Evolutionary conservation across 805 yeast genomes (phyloP), one percentile per base, ranked within the genome.

Genomic region (Saccharomycopsis amapae): DNA sequence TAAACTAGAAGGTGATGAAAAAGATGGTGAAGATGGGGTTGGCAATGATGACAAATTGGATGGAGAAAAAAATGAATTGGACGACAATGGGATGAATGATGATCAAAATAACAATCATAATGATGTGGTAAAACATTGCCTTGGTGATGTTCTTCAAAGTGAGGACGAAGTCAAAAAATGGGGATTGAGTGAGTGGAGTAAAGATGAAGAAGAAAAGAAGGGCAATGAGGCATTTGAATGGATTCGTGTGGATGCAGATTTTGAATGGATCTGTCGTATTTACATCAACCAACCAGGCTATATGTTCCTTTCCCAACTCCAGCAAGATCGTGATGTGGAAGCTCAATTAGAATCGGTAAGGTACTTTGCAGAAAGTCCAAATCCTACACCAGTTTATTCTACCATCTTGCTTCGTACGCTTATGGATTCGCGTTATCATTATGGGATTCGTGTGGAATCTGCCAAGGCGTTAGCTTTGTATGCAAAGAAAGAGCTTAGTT

Each of bases 161-260:
- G 72, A 76, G 1, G 60, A 66, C 5, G 96, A 89, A 5, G 66
- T 81, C 41, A 64, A 63, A 9, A 73, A 74, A 28, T 90, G 97
- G 97, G 69, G 71, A 13, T 67, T 87, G 9, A 69, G 75, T 1
- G 95, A 86, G 36, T 79, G 85, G 76, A 67, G 74, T 12, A 72
- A 72, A 39, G 81, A 79, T 25, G 88, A 81, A 42, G 89, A 80
- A 49, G 88, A 81, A 35, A 66, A 67, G 34, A 70, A 77, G 67
- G 70, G 76, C 19, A 79, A 77, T 55, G 97, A 90, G 56, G 96
- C 96, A 0, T 93, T 88, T 63, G 98, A 93, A 57, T 93, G 99
- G 99, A 72, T 93, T 32, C 72, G 99, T 55, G 85, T 90, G n/a
- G 99, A 93, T 64, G 89, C 97, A 0, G 99, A 93, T 61, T 85